Conservation (phyloP, 805 yeast genomes). For the Ogataea nakhonphanomensis region DNA sequence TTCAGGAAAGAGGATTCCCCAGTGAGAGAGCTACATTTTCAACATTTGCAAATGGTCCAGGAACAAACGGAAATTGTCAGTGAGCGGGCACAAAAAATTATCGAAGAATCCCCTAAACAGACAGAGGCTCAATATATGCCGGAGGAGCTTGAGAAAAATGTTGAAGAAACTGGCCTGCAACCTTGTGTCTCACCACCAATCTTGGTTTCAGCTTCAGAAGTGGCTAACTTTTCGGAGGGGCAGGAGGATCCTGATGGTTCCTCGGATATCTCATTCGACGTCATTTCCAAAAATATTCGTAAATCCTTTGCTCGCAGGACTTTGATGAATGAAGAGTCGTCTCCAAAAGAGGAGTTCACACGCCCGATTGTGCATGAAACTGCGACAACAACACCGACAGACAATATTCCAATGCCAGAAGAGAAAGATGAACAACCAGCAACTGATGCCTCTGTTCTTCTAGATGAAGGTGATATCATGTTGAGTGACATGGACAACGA, state of each 20-base stretch:
- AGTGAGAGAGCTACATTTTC: constrained; percentile 13
- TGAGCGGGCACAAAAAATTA: neutral
- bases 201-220: no score
- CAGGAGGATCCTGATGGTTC: neutral
- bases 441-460: constrained; percentile 7
- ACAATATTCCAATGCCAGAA: constrained; percentile 2
- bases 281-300: constrained; percentile 29
- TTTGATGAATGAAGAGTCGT: constrained; percentile 8
- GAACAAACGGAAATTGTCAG: constrained; percentile 16
- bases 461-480: constrained; percentile 18
- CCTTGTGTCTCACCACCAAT: no score
- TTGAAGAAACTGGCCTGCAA: neutral
- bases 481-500: constrained; percentile 26
- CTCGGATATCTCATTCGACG: constrained; percentile 29
- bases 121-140: neutral
- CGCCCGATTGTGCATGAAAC: constrained; percentile 4
- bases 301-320: constrained; percentile 29
- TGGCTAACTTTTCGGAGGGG: neutral
- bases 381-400: constrained; percentile 5
- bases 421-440: neutral
- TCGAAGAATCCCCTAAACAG: no score
- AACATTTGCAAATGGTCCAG: constrained; percentile 19
- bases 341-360: constrained; percentile 4
- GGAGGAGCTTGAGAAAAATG: neutral
- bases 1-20: constrained; percentile 21